Evolutionary conservation across 2,329 filamentous ascomycete genomes (phyloP).

Genomic region (Penicillium griseofulvum): DNA sequence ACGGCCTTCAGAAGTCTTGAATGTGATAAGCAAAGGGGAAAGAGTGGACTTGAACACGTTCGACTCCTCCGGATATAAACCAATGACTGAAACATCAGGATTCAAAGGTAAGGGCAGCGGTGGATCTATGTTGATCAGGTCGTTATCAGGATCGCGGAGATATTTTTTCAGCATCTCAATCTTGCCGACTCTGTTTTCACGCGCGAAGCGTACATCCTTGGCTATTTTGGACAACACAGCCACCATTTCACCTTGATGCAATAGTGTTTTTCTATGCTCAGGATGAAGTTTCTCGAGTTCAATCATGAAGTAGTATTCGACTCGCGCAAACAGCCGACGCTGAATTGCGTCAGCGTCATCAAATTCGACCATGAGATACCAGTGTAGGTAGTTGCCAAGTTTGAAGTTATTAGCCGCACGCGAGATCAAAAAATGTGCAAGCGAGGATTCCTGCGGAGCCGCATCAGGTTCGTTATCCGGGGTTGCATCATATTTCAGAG

Average conservation of each 20-base stretch:
- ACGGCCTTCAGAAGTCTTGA: slow-evolving; percentile 73
- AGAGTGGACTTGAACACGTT: slow-evolving; percentile 95
- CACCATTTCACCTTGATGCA: slow-evolving; percentile 86
- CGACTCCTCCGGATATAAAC: slow-evolving; percentile 78
- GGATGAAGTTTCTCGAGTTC: slow-evolving; percentile 74
- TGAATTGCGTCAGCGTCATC: slow-evolving; percentile 76
- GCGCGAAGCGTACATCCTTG: slow-evolving; percentile 78
- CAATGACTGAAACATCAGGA: slow-evolving; percentile 73
- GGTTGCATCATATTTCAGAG: slow-evolving; percentile 87
- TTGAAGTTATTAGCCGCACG: slow-evolving; percentile 85
- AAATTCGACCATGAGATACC: slow-evolving; percentile 98
- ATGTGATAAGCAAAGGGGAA: slow-evolving; percentile 85
- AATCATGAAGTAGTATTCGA: slow-evolving; percentile 94
- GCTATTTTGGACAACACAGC: slow-evolving; percentile 84
- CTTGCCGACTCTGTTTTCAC: slow-evolving; percentile 75
- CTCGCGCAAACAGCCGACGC: slow-evolving; percentile 82
- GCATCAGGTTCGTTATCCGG: slow-evolving; percentile 61
- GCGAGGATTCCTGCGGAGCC: slow-evolving; percentile 70
- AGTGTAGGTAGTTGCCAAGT: slow-evolving; percentile 92
- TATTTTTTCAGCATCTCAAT: slow-evolving; percentile 81
- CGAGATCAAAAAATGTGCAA: slow-evolving; percentile 84
- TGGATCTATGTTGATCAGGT: slow-evolving; percentile 76
- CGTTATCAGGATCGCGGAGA: slow-evolving; percentile 84
- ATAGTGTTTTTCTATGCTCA: slow-evolving; percentile 70
- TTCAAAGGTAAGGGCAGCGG: slow-evolving; percentile 86